phyloP scores from a whole-genome alignment of 352 stramenopile genomes.

The Phytopythium boreale region DNA sequence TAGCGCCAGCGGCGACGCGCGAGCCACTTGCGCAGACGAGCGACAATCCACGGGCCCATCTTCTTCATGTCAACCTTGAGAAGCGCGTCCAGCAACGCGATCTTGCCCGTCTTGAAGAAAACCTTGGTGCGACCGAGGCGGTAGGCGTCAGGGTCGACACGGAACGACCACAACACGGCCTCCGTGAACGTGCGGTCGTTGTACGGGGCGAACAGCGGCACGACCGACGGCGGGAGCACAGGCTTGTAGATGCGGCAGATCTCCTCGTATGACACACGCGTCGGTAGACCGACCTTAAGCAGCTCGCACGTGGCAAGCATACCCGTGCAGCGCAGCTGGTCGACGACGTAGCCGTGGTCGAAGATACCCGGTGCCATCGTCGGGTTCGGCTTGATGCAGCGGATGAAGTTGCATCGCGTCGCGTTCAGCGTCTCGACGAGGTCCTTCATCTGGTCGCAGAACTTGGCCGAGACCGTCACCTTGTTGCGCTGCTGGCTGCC shows the following conservation, averaged over 20 bases:
- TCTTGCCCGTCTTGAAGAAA: constrained; percentile 92
- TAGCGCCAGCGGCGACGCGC: constrained; percentile 83
- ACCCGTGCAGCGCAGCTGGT: constrained; percentile 87
- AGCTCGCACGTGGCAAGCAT: constrained; percentile 90
- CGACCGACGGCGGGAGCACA: constrained; percentile 66
- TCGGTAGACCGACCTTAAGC: constrained; percentile 90
- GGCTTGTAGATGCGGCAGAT: constrained; percentile 88
- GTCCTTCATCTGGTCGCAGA: constrained; percentile 85
- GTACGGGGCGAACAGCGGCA: constrained; percentile 78
- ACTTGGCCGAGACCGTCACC: constrained; percentile 76
- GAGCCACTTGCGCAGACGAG: constrained; percentile 81
- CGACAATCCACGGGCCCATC: constrained; percentile 85
- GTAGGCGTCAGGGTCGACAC: constrained; percentile 83
- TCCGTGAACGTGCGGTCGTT: constrained; percentile 86
- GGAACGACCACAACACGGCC: constrained; percentile 90
- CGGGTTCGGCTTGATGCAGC: constrained; percentile 90
- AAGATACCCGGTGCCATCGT: constrained; percentile 76
- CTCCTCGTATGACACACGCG: constrained; percentile 87
- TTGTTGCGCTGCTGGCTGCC: constrained; percentile 45
- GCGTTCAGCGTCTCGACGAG: constrained; percentile 84
- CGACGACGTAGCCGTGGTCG: constrained; percentile 88
- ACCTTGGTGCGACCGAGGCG: constrained; percentile 87
- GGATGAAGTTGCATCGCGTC: constrained; percentile 87
- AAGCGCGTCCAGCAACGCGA: constrained; percentile 82
- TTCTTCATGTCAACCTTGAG: constrained; percentile 90